Percentiles rank a stretch among this genome's conserved stretches.
These are phyloP conservation scores for Zygoascus hellenicus DNA, from an alignment of 1,139 yeast species.

Conservation along the genomic window DNA sequence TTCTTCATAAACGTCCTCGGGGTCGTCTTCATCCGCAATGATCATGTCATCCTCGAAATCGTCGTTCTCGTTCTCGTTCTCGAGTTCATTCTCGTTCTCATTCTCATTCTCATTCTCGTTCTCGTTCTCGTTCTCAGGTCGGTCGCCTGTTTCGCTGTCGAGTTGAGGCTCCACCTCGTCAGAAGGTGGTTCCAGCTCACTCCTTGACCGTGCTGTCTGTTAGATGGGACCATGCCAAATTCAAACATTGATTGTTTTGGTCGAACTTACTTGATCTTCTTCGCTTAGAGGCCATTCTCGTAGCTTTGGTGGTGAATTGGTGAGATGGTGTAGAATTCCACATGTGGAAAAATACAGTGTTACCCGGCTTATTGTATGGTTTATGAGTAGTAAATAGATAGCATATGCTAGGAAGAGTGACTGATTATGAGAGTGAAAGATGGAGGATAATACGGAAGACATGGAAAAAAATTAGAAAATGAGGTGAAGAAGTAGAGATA, in stretches of 20 bases:
- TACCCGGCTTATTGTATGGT: slow-evolving; percentile 2
- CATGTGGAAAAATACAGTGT: neutral
- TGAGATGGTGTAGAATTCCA: neutral
- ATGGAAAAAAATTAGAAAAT: neutral
- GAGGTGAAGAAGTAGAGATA: too few species aligned
- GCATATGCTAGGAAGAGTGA: neutral
- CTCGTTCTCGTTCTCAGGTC: slow-evolving; percentile 13
- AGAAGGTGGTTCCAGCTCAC: neutral
- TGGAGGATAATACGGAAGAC: neutral
- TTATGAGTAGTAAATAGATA: neutral
- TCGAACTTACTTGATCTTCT: slow-evolving; percentile 18
- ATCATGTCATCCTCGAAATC: slow-evolving; percentile 16
- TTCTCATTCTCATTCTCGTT: slow-evolving; percentile 22
- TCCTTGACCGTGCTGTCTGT: slow-evolving; percentile 1
- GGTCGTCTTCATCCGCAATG: slow-evolving; percentile 20
- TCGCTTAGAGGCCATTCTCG: slow-evolving; percentile 11
- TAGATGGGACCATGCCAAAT: neutral
- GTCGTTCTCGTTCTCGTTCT: slow-evolving; percentile 21
- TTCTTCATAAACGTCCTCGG: slow-evolving; percentile 22
- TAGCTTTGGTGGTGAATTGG: neutral
- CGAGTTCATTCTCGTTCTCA: slow-evolving; percentile 18
- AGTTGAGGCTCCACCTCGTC: neutral
- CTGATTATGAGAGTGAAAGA: neutral
- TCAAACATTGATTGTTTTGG: neutral
- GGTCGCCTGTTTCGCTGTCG: slow-evolving; percentile 9